These are phyloP conservation scores for Vigna nakashimae DNA, from an alignment of 306 rosid species.

Conservation along the genomic window DNA sequence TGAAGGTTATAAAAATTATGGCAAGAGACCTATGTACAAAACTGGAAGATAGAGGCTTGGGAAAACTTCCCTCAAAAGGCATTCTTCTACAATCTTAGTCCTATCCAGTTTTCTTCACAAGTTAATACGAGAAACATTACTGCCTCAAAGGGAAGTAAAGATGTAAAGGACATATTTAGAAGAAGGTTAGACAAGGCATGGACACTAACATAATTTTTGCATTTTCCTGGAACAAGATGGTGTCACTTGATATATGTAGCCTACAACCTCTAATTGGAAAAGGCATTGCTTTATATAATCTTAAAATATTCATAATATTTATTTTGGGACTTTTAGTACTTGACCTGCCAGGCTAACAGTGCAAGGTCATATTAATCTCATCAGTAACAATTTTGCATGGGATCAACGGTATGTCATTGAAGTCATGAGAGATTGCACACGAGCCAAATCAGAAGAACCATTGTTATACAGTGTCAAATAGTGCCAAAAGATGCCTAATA, in stretches of 20 bases:
- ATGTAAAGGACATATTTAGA: neutral
- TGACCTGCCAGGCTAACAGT: neutral
- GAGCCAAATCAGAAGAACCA: no score
- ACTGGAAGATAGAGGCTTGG: neutral
- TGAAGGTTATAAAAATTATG: neutral
- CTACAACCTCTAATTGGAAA: neutral
- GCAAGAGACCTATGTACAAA: neutral
- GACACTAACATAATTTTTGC: neutral
- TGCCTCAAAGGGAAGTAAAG: neutral
- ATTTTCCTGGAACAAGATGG: neutral
- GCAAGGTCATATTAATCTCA: neutral
- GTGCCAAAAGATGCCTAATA: no score
- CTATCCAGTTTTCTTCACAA: neutral
- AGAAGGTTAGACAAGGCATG: conserved; percentile 23
- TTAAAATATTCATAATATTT: conserved; percentile 1
- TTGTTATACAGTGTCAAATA: no score
- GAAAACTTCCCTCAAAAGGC: conserved; percentile 13
- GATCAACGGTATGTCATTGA: no score
- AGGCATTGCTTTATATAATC: neutral
- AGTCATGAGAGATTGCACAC: no score
- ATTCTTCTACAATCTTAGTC: neutral
- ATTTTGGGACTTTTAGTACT: neutral
- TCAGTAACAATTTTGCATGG: neutral
- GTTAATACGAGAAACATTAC: neutral
- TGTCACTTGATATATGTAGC: neutral